A percentile compares a stretch with the other conserved stretches of the same genome.
phyloP scores from a whole-genome alignment of 805 yeast genomes.

The Kluyveromyces lactis region DNA sequence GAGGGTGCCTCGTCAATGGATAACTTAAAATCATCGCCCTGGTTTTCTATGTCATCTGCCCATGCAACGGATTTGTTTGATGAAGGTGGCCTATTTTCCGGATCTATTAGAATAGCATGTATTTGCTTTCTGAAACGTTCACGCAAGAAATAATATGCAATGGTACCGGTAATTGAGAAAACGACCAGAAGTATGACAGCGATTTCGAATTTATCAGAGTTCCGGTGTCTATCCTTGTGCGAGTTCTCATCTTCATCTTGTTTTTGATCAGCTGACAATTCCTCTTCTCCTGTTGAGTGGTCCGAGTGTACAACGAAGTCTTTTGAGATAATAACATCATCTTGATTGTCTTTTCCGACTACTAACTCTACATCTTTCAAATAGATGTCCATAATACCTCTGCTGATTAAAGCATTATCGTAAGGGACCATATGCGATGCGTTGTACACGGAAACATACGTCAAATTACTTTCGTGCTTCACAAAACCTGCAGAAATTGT shows the following conservation, averaged over 20 bases:
- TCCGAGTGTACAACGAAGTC: constrained; percentile 5
- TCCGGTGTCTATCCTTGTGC: neutral
- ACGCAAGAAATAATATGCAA: constrained; percentile 9
- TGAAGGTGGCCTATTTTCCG: constrained; percentile 13
- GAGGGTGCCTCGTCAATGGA: neutral
- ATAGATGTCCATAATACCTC: constrained; percentile 58
- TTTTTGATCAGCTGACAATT: neutral
- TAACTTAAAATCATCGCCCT: constrained; percentile 5
- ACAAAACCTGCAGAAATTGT: constrained; percentile 32
- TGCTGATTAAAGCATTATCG: constrained; percentile 61
- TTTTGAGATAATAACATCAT: constrained; percentile 8
- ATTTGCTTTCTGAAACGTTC: constrained; percentile 11
- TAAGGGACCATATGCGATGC: constrained; percentile 94
- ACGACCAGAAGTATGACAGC: constrained; percentile 5
- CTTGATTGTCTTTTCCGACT: constrained; percentile 45
- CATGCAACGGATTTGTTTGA: constrained; percentile 30
- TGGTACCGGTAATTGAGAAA: constrained; percentile 7
- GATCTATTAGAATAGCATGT: constrained; percentile 16
- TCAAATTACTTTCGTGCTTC: constrained; percentile 59
- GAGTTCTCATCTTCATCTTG: neutral
- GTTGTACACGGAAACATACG: constrained; percentile 63
- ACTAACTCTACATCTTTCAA: constrained; percentile 42
- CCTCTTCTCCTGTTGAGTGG: constrained; percentile 2
- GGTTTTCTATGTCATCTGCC: constrained; percentile 29
- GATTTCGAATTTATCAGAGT: neutral